Evolutionary conservation across 805 yeast species (phyloP).

Genomic region (Lachancea dasiensis): DNA sequence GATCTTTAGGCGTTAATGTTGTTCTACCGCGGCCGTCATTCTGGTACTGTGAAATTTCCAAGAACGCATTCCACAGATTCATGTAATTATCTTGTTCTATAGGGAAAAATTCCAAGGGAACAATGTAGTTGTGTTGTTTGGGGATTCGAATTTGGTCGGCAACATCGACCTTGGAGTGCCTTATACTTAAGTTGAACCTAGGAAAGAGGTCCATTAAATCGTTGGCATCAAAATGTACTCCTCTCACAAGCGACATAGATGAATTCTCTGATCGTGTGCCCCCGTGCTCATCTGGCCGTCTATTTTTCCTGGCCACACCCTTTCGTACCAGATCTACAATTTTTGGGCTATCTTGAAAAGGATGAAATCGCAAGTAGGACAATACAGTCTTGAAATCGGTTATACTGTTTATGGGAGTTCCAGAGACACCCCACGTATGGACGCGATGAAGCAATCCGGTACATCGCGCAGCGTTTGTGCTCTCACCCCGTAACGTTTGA

Average conservation of each 20-base stretch:
- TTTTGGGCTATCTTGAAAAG: conserved; percentile 43
- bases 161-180: conserved; percentile 86
- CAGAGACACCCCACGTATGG: conserved; percentile 97
- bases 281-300: background rate
- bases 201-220: conserved; percentile 51
- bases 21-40: conserved; percentile 45
- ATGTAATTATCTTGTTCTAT: conserved; percentile 83
- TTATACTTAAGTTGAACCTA: conserved; percentile 41
- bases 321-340: conserved; percentile 12
- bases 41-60: conserved; percentile 48
- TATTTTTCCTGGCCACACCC: background rate
- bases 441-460: conserved; percentile 74
- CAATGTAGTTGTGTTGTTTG: conserved; percentile 61
- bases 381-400: conserved; percentile 67
- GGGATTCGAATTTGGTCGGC: conserved; percentile 73
- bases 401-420: conserved; percentile 76
- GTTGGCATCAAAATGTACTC: conserved; percentile 25
- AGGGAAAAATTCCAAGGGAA: conserved; percentile 70
- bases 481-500: conserved; percentile 74
- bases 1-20: conserved; percentile 43
- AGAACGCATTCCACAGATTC: conserved; percentile 54
- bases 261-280: background rate
- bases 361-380: conserved; percentile 58
- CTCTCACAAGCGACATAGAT: conserved; percentile 13
- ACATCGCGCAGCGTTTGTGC: conserved; percentile 72